phyloP scores from a whole-genome alignment of 2,329 filamentous ascomycete species.

The Cladorrhinum sp. region DNA sequence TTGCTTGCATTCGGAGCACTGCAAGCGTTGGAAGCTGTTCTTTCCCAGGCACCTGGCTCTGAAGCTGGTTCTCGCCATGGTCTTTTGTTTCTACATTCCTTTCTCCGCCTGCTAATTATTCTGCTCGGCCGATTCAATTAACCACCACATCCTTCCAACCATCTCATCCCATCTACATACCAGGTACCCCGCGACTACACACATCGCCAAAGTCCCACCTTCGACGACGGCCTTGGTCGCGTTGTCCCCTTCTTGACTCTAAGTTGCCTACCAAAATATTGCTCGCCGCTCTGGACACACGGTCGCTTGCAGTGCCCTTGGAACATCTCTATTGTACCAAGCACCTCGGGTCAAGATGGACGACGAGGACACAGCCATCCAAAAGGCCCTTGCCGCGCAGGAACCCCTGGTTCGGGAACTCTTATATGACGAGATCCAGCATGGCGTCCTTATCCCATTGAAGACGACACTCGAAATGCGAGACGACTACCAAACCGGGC shows the following conservation, averaged over 20 bases:
- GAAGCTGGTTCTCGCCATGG: constrained; percentile 19
- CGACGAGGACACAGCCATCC: constrained; percentile 23
- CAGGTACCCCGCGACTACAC: neutral
- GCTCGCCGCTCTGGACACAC: neutral
- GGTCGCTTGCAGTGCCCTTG: neutral
- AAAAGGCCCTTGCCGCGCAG: constrained; percentile 29
- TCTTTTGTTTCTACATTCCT: constrained; percentile 8
- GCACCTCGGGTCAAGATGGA: constrained; percentile 20
- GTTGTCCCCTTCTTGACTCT: neutral
- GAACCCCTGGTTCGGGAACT: constrained; percentile 34
- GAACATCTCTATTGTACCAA: neutral
- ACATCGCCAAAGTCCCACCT: neutral
- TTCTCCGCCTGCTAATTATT: neutral
- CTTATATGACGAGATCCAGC: constrained; percentile 35
- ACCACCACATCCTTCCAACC: neutral
- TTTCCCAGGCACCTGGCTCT: constrained; percentile 16
- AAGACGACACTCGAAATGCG: constrained; percentile 63
- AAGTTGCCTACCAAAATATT: neutral
- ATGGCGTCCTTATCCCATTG: constrained; percentile 56
- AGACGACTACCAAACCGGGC: constrained; percentile 55
- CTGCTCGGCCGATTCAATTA: neutral
- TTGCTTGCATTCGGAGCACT: neutral
- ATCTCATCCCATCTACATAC: neutral
- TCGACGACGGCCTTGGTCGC: neutral
- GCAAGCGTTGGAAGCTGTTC: constrained; percentile 19